A percentile compares a stretch with the other conserved stretches of the same genome.
These are phyloP conservation scores for Scheffersomyces illinoinensis DNA, from an alignment of 1,139 yeast species.

Conservation along the genomic window DNA sequence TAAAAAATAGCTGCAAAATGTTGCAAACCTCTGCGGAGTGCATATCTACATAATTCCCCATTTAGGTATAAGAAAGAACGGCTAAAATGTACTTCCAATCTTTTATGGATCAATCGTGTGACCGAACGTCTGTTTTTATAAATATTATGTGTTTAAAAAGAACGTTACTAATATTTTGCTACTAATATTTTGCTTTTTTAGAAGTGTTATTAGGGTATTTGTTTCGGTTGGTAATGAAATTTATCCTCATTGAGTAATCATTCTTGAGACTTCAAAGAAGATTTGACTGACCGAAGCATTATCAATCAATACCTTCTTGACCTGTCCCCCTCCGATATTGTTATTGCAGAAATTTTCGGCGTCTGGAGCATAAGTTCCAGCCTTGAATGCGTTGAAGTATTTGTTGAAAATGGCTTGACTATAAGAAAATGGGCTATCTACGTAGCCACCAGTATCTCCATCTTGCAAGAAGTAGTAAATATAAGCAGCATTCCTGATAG, in stretches of 20 bases:
- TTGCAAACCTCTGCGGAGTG: neutral
- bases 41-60: neutral
- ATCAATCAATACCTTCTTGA: constrained; percentile 13
- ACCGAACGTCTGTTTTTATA: neutral
- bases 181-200: neutral
- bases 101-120: neutral
- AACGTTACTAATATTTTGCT: neutral
- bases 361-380: constrained; percentile 2
- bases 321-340: constrained; percentile 7
- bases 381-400: constrained; percentile 4
- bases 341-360: constrained; percentile 7
- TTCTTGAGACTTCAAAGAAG: constrained; percentile 12
- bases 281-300: constrained; percentile 16
- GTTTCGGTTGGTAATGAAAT: neutral
- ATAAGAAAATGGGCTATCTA: constrained; percentile 4
- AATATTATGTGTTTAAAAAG: neutral
- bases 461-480: constrained; percentile 21
- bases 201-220: neutral
- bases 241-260: neutral
- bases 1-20: neutral
- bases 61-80: neutral
- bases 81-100: neutral
- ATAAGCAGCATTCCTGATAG: constrained; percentile 21
- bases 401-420: constrained; percentile 8
- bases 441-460: constrained; percentile 5